Base-by-base conservation (phyloP, 1,139 yeast genomes). In the Entelexis sorbosivorans region DNA sequence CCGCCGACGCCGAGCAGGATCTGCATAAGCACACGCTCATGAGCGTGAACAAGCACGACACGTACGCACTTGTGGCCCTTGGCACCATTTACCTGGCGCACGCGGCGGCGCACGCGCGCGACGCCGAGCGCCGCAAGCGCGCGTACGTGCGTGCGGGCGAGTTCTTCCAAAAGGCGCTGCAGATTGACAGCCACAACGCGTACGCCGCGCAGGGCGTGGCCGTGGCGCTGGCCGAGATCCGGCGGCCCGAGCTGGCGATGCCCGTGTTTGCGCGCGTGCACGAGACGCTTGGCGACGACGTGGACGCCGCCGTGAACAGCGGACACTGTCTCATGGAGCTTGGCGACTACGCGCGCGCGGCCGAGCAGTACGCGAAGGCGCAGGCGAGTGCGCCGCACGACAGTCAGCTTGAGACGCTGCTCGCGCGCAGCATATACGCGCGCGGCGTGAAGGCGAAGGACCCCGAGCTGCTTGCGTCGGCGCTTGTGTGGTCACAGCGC, bases 201-300 rank as follows among this genome's bases (percentile, higher is more conserved):
- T 91, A 82, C 69, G 99, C 97, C 2, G 98, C 98, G 0, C 98
- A 91, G 67, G 99, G 99, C 49, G 75, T 93, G 57, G 98, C 97
- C 1, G 88, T 91, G 51, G 79, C 89, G 11, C 84, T 87, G 66
- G 94, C 95, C 22, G 97, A 89, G 61, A 83, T 83, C 62, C 85
- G 84, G 61, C 82, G 86, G 55, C 69, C 79, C 22, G 80, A 77
- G 39, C 75, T 81, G 58, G 96, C 97, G 0, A 73, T 88, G 62
- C 95, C 87, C 59, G 81, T 88, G 50, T 81, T 93, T 63, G 78
- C 94, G 66, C 88, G 89, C 61, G 81, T 89, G 50, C 78, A 96
- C 64, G 98, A 91, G 62, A 82, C 97, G 10, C 73, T 91, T 60
- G 80, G 81, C 63, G 95, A 86, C 63, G 80, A 83, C 49, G 44